Percentiles rank a stretch among this genome's conserved stretches.
phyloP scores from a whole-genome alignment of 2,329 filamentous ascomycete species.

The Colletotrichum coccodes region DNA sequence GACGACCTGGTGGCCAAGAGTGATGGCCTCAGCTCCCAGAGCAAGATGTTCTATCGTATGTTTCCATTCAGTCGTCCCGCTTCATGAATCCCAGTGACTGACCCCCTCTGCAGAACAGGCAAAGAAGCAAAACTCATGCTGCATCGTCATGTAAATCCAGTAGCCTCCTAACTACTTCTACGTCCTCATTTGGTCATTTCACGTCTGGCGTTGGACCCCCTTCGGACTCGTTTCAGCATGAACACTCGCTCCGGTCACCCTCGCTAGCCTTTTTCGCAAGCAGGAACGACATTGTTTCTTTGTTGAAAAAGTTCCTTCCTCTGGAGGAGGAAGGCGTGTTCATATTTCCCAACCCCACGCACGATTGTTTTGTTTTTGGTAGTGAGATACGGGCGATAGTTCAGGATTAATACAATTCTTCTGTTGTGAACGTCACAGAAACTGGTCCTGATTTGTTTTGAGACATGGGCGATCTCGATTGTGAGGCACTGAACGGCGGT shows the following conservation, averaged over 20 bases:
- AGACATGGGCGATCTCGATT: neutral
- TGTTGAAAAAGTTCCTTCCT: neutral
- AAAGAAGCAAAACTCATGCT: constrained; percentile 86
- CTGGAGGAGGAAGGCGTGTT: constrained; percentile 2
- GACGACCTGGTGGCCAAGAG: constrained; percentile 94
- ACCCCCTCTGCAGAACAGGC: constrained; percentile 61
- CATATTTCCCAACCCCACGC: constrained; percentile 4
- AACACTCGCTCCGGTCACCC: constrained; percentile 25
- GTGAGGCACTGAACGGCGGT: neutral
- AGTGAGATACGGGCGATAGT: neutral
- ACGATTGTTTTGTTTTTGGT: constrained; percentile 3
- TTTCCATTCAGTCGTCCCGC: constrained; percentile 30
- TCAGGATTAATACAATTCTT: constrained; percentile 25
- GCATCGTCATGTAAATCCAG: constrained; percentile 70
- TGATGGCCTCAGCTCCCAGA: constrained; percentile 87
- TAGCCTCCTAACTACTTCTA: neutral
- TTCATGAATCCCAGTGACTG: neutral
- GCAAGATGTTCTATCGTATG: constrained; percentile 97
- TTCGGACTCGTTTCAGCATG: constrained; percentile 29
- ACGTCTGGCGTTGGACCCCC: constrained; percentile 40
- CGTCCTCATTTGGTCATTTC: constrained; percentile 13
- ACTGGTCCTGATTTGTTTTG: neutral
- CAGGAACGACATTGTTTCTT: constrained; percentile 4
- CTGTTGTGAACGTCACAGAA: neutral
- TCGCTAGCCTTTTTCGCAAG: constrained; percentile 17